Evolutionary conservation across 495 filamentous ascomycete genomes (phyloP), one percentile per base, ranked within the genome.

Genomic region (Penicillium ochrochloron): DNA sequence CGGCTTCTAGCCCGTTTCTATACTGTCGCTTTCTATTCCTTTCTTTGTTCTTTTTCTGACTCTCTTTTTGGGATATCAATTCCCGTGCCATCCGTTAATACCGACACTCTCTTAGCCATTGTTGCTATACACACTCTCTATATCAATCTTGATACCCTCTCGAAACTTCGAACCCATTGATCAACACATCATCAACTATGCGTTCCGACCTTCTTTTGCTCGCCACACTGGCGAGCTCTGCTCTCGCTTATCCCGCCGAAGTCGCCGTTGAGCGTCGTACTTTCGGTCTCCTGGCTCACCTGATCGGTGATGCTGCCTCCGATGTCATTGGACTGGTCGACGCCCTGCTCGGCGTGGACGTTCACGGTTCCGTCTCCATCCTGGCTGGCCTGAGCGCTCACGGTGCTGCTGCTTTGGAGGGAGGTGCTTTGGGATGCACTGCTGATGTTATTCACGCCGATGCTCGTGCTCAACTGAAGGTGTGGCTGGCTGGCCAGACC

Each of bases 361-460:
- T 67, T 27, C 42, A 66, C 10, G 65, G 57, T 61, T 64, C 72
- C 14, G 62, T 53, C 17, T 61, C 59, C 25, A 34, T 77, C 46
- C 70, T 80, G 53, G 57, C 51, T 65, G 75, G 73, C 31, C 68
- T 82, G 59, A 73, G 65, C 57, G 72, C 74, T n/a, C 61, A 72
- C 59, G 78, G 68, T 66, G 78, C 78, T 50, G 80, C 77, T 17
- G 80, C 78, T 50, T 72, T 81, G 8, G 63, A 74, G 54, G 75
- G 75, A 65, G 72, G 74, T 75, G 75, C 75, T 61, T 59, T 81
- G 55, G 80, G 80, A 69, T 76, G 74, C 67, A 73, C 66, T 64
- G 68, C 75, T 42, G 70, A 68, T 50, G 56, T 53, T n/a, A 70
- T 81, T 44, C 63, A 75, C 46, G 57, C 63, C 61, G 33, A 58